Conservation (phyloP, 2,329 filamentous ascomycete species). For the Alternaria gaisen region DNA sequence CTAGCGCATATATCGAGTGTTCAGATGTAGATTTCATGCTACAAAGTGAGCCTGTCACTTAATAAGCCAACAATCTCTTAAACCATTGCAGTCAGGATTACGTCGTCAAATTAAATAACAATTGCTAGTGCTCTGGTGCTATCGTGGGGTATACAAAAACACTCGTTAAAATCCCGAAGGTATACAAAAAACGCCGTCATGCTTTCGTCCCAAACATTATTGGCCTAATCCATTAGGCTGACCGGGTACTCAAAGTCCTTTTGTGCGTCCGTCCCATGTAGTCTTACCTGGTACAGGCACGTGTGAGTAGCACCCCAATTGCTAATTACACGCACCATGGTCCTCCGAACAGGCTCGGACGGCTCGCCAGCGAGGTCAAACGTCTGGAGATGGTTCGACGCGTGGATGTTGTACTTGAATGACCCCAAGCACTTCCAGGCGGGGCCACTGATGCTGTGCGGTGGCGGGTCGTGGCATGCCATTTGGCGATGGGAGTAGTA, state of each 20-base stretch:
- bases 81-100: background rate
- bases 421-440: constrained; percentile 53
- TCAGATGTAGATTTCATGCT: background rate
- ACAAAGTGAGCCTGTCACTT: background rate
- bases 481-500: constrained; percentile 29
- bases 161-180: constrained; percentile 9
- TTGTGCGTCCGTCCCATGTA: constrained; percentile 50
- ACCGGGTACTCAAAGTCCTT: constrained; percentile 32
- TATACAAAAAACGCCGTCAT: constrained; percentile 14
- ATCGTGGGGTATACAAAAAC: constrained; percentile 19
- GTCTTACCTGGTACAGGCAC: constrained; percentile 57
- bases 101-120: constrained; percentile 10
- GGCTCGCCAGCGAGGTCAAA: constrained; percentile 48
- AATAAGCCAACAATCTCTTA: background rate
- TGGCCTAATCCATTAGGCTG: constrained; percentile 27
- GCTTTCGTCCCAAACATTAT: constrained; percentile 7
- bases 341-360: constrained; percentile 40
- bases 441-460: background rate
- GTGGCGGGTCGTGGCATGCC: constrained; percentile 23
- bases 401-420: constrained; percentile 54
- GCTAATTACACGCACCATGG: constrained; percentile 51
- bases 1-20: background rate
- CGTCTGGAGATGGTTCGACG: constrained; percentile 54
- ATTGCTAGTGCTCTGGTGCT: constrained; percentile 16
- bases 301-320: constrained; percentile 58